Conservation (phyloP, 1,284 basidiomycete species). For the Lentinula novae-zelandiae region DNA sequence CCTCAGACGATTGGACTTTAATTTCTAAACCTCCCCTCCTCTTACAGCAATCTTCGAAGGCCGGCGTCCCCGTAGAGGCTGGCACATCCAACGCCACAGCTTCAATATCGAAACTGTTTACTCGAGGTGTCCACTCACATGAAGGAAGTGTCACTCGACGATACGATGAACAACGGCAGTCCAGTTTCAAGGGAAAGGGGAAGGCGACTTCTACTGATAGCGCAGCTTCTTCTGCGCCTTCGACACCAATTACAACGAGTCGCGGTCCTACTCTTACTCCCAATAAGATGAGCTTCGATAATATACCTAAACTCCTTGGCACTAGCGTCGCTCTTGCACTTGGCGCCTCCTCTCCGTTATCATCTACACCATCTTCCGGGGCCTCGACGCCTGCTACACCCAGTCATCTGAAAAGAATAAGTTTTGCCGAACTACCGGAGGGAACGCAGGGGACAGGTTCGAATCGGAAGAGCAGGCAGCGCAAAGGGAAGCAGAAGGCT, state of each 20-base stretch:
- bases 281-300: neutral
- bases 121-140: slow-evolving; percentile 40
- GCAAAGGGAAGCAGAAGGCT: slow-evolving; percentile 6
- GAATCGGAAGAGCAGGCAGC: slow-evolving; percentile 21
- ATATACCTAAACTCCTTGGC: neutral
- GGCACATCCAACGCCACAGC: slow-evolving; percentile 70
- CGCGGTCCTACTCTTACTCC: slow-evolving; percentile 21
- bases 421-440: slow-evolving; percentile 70
- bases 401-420: slow-evolving; percentile 54
- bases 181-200: slow-evolving; percentile 9
- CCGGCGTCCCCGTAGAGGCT: slow-evolving; percentile 46
- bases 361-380: neutral
- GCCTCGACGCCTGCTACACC: neutral
- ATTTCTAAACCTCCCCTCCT: slow-evolving; percentile 8
- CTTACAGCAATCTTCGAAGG: slow-evolving; percentile 28
- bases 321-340: neutral
- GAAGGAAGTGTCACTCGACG: slow-evolving; percentile 33
- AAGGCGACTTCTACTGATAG: neutral
- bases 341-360: neutral
- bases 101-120: slow-evolving; percentile 69
- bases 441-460: slow-evolving; percentile 28
- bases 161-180: slow-evolving; percentile 19
- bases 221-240: neutral
- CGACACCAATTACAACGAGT: neutral
- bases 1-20: slow-evolving; percentile 15